Percentiles rank a stretch among this genome's conserved stretches.
These are phyloP conservation scores for Begonia loranthoides DNA, from an alignment of 306 rosid species.

Conservation along the genomic window DNA sequence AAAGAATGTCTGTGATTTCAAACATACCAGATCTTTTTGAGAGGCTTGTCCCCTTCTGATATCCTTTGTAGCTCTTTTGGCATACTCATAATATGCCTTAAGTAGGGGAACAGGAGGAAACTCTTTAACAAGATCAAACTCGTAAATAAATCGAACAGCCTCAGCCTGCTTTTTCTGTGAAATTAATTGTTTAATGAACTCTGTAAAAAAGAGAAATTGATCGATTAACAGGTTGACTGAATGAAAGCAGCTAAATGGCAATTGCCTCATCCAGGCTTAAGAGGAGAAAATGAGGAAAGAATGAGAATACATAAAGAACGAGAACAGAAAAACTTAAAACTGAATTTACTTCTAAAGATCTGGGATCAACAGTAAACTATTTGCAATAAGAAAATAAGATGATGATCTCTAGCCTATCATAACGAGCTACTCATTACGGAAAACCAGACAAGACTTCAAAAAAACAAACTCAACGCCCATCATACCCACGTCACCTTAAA, in stretches of 20 bases:
- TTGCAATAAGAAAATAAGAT: too few relatives aligned
- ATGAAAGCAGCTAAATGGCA: not conserved
- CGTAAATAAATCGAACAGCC: conserved; percentile 28
- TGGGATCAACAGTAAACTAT: too few relatives aligned
- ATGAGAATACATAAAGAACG: not conserved
- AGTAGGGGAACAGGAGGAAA: conserved; percentile 77
- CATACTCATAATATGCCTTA: conserved; percentile 57
- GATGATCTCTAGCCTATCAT: too few relatives aligned
- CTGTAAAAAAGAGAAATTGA: conserved; percentile 9
- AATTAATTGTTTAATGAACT: conserved; percentile 19
- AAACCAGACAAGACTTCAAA: too few relatives aligned
- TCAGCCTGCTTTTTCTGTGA: conserved; percentile 18
- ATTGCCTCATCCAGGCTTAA: not conserved
- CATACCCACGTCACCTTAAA: too few relatives aligned
- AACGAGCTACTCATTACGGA: too few relatives aligned
- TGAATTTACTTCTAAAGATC: too few relatives aligned
- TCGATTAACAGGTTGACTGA: not conserved
- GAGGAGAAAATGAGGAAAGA: not conserved
- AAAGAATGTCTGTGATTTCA: not conserved
- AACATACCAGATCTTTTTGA: conserved; percentile 15
- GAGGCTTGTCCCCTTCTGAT: conserved; percentile 9
- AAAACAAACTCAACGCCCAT: too few relatives aligned
- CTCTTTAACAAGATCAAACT: conserved; percentile 63
- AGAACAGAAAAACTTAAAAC: not conserved
- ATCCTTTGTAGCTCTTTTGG: conserved; percentile 48